Percentiles rank a stretch among this genome's conserved stretches.
phyloP scores from a whole-genome alignment of 345 rosid genomes.

The Toxicodendron radicans region DNA sequence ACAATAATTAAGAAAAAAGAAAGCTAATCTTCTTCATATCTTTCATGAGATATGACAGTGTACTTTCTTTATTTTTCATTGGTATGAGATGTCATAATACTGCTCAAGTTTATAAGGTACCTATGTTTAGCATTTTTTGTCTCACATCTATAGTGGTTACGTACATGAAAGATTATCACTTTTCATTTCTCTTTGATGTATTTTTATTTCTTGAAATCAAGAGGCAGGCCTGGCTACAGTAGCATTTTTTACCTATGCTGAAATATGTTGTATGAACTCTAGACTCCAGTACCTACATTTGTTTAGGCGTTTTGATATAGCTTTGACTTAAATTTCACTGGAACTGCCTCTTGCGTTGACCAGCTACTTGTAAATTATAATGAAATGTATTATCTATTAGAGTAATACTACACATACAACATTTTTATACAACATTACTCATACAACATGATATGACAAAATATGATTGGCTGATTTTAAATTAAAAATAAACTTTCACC shows the following conservation, averaged over 20 bases:
- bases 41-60: background rate
- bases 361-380: background rate
- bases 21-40: too few species aligned
- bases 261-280: background rate
- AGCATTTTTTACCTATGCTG: background rate
- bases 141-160: background rate
- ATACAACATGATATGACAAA: too few species aligned
- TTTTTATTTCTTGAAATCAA: background rate
- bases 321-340: background rate
- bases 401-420: too few species aligned
- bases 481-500: too few species aligned
- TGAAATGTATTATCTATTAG: slow-evolving; percentile 3
- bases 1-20: too few species aligned
- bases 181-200: background rate
- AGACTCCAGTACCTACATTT: too few species aligned
- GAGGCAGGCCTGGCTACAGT: background rate
- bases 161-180: background rate
- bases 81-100: background rate
- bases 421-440: too few species aligned
- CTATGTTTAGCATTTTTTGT: background rate
- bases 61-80: too few species aligned
- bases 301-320: background rate
- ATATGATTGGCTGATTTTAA: too few species aligned
- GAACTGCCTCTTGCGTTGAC: background rate
- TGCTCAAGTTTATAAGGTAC: background rate